These are phyloP conservation scores for Claviceps quebecensis DNA, from an alignment of 2,329 filamentous ascomycete genomes.

Conservation along the genomic window DNA sequence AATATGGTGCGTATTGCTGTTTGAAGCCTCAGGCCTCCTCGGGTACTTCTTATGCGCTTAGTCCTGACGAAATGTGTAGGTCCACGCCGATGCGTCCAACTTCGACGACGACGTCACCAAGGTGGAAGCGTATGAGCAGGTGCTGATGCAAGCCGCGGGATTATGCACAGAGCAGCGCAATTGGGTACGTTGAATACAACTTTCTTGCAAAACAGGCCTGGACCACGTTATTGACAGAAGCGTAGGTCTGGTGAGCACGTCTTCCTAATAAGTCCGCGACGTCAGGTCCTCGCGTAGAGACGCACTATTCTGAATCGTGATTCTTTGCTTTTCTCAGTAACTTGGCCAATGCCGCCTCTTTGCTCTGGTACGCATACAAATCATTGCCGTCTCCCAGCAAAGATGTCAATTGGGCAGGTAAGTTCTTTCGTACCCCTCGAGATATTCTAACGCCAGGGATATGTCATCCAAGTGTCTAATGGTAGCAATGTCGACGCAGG, in stretches of 20 bases:
- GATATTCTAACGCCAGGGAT: neutral
- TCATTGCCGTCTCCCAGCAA: conserved; percentile 52
- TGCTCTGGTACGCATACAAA: conserved; percentile 69
- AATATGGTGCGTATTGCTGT: neutral
- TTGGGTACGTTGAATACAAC: conserved; percentile 45
- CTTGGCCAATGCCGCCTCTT: conserved; percentile 58
- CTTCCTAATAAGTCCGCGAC: neutral
- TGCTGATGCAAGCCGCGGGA: conserved; percentile 54
- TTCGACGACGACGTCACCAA: conserved; percentile 55
- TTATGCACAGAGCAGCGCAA: conserved; percentile 62
- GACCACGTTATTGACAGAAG: neutral
- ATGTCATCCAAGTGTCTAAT: neutral
- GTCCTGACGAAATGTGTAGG: conserved; percentile 26
- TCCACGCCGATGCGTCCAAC: conserved; percentile 67
- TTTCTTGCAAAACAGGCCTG: neutral
- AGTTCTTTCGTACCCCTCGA: neutral
- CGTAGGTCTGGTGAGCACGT: conserved; percentile 11
- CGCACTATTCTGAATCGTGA: neutral
- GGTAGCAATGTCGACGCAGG: conserved; percentile 27
- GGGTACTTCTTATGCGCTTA: neutral
- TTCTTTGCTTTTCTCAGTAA: conserved; percentile 37
- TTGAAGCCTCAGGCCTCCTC: neutral
- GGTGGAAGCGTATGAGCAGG: conserved; percentile 58
- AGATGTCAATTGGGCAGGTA: conserved; percentile 65
- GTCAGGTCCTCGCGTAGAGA: neutral